Percentiles rank a stretch among this genome's conserved stretches.
Evolutionary conservation across 305 asterid species (phyloP).

Genomic region (Striga hermonthica): DNA sequence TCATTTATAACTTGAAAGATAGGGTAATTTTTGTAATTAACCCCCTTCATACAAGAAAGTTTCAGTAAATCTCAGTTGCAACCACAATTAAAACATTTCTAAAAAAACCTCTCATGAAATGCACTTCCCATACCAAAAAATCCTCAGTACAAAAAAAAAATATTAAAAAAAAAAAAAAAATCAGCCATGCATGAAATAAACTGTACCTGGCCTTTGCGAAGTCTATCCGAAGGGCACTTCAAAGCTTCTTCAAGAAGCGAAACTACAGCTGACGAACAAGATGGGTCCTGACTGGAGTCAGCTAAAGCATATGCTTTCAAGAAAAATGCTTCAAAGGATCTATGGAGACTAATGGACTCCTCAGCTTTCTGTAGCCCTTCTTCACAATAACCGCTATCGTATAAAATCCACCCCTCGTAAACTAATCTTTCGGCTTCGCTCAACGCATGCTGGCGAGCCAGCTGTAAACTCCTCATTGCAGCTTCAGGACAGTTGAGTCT

Average conservation of each 20-base stretch:
- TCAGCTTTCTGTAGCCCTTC: conserved; percentile 90
- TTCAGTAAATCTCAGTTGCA: no score
- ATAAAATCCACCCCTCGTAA: conserved; percentile 96
- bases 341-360: conserved; percentile 78
- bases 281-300: conserved; percentile 84
- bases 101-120: no score
- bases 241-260: conserved; percentile 95
- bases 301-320: conserved; percentile 96
- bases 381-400: conserved; percentile 90
- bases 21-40: no score
- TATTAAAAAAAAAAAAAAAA: no score
- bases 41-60: no score
- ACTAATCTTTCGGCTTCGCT: conserved; percentile 83
- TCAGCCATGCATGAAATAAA: no score
- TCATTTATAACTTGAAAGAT: no score
- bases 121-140: no score
- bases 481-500: conserved; percentile 94
- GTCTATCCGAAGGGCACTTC: conserved; percentile 93
- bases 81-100: no score
- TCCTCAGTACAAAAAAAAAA: no score
- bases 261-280: conserved; percentile 82
- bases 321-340: conserved; percentile 98
- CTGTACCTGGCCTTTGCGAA: conserved; percentile 95
- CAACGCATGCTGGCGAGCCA: conserved; percentile 85
- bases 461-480: conserved; percentile 91